Percentiles rank a stretch among this genome's conserved stretches.
phyloP scores from a whole-genome alignment of 2,329 filamentous ascomycete species.

The Fusarium zealandicum region DNA sequence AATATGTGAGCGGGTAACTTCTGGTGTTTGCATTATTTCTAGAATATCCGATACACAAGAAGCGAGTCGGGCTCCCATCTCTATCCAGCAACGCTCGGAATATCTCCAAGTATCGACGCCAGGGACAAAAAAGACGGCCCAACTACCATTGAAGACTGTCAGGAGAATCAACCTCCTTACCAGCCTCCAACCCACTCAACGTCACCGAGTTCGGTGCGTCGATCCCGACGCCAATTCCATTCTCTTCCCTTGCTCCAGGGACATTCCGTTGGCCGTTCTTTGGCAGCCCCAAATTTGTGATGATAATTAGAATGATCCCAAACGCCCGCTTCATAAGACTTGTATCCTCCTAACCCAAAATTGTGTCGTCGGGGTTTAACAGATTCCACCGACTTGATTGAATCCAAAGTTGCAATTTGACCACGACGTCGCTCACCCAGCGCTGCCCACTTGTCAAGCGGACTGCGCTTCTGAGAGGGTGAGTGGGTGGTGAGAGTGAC shows the following conservation, averaged over 20 bases:
- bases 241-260: conserved; percentile 66
- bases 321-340: conserved; percentile 57
- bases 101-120: conserved; percentile 36
- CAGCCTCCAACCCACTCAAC: conserved; percentile 96
- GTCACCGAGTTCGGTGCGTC: conserved; percentile 73
- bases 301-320: conserved; percentile 55
- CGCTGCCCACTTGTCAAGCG: conserved; percentile 85
- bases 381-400: conserved; percentile 58
- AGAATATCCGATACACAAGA: conserved; percentile 68
- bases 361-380: conserved; percentile 56
- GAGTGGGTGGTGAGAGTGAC: conserved; percentile 59
- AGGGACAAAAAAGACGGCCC: conserved; percentile 43
- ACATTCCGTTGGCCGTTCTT: conserved; percentile 59
- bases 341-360: conserved; percentile 56
- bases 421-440: conserved; percentile 85
- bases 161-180: conserved; percentile 63
- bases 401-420: conserved; percentile 56
- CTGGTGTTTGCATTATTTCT: conserved; percentile 63
- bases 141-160: conserved; percentile 67
- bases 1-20: conserved; percentile 68
- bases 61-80: conserved; percentile 62
- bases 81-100: conserved; percentile 36
- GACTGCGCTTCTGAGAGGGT: conserved; percentile 69
- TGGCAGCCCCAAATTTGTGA: conserved; percentile 43
- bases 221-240: conserved; percentile 69